Base-by-base conservation (phyloP, 2,329 filamentous ascomycete genomes). In the Lecanicillium sp. region DNA sequence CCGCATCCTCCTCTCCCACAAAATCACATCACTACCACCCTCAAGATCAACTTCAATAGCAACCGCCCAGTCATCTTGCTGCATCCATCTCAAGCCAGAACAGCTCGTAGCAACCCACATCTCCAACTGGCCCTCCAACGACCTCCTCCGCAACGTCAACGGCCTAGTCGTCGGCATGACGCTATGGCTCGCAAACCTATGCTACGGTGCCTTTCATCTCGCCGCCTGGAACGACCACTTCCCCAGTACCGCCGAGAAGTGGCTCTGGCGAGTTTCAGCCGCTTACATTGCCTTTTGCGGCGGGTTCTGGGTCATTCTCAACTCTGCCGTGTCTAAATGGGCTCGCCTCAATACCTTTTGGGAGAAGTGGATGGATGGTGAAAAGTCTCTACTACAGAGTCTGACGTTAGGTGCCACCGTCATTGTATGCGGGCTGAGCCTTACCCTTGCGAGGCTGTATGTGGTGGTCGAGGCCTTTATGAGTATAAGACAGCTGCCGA, bases 211-310 rank as follows among this genome's bases (percentile, higher is more conserved):
- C n/a, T 28, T 54, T 4, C 54, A 55, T 32, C 34, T 48, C 8
- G 43, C 47, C 2, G 51, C 46, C 7, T 55, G 51, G 51, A 48
- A 52, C 17, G 47, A 53, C 16, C 43, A 53, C 34, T 56, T 54
- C 34, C 48, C 51, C 1, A 47, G 44, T 11, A 18, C 22, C 4
- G 18, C 40, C 3, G 54, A 55, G 30, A 27, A 28, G 32, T 51
- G 43, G 38, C 29, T 54, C 13, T 55, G 52, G 48, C 38, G 51
- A 5, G 42, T 37, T 3, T 28, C 25, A 28, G 37, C 50, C 11
- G 28, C 45, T 1, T 48, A 51, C 35, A 48, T 51, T 8, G 41
- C 41, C 9, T 37, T 42, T 3, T 45, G 38, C 33, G 43, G 42
- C 7, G 42, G 43, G 3, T 29, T 30, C 4, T 17, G 29, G 11